Conservation (phyloP, 345 rosid species). For the Sonneratia caseolaris region DNA sequence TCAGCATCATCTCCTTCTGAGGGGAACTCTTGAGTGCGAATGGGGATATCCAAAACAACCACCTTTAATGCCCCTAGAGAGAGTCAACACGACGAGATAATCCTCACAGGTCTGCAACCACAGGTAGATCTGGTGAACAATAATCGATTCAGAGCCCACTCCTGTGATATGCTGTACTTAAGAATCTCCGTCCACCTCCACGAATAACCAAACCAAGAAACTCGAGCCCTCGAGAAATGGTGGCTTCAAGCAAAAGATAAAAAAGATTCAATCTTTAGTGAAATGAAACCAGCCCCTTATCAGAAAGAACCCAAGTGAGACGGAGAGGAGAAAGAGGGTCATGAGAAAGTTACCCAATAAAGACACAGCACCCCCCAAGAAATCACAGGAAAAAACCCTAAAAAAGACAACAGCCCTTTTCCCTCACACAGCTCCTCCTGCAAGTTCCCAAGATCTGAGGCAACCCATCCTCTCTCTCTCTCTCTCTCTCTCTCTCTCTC, state of each 20-base stretch:
- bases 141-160: neutral
- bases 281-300: conserved; percentile 1
- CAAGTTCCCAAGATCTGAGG: conserved; percentile 60
- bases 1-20: conserved; percentile 28
- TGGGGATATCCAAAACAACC: conserved; percentile 18
- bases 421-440: conserved; percentile 17
- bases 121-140: conserved; percentile 1
- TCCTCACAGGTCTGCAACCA: neutral
- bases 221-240: conserved; percentile 20
- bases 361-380: conserved; percentile 18
- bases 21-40: conserved; percentile 23
- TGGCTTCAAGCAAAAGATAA: conserved; percentile 2
- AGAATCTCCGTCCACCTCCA: conserved; percentile 28
- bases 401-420: conserved; percentile 22
- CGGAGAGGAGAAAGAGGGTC: conserved; percentile 17
- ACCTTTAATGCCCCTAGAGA: conserved; percentile 37
- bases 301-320: conserved; percentile 12
- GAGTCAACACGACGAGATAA: conserved; percentile 2
- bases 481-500: conserved; percentile 15
- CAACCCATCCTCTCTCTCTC: conserved; percentile 26
- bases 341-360: conserved; percentile 42
- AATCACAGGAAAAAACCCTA: conserved; percentile 44
- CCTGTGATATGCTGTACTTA: neutral
- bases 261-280: conserved; percentile 1
- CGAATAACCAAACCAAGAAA: conserved; percentile 22